Base-by-base conservation (phyloP, 768 basidiomycete genomes). In the Suillus subaureus region DNA sequence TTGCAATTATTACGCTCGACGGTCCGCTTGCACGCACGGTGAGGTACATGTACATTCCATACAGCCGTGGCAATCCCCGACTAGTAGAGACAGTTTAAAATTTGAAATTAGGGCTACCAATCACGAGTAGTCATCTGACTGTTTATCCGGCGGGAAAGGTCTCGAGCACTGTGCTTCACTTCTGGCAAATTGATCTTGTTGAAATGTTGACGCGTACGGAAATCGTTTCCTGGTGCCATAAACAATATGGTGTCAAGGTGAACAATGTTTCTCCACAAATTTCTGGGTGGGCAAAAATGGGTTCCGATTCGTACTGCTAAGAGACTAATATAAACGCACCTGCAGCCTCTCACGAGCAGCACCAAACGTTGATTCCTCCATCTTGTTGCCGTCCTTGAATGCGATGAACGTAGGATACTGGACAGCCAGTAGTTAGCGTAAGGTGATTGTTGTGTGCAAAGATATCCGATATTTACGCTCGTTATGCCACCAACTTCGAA, bases 401-500 rank as follows among this genome's bases (percentile, higher is more conserved):
- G 55, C 26, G 6, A 54, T 23, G 16, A 66, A 66, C 21, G 64
- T 55, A 23, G 64, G 64, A 21, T 63, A 54, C 64, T 66, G 49
- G 35, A 18, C 28, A 31, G 11, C 21, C 18, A 26, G n/a, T 39
- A 16, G 37, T 40, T 39, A 39, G 37, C 5, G 11, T 6, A 12
- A 18, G 26, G 4, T 37, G 33, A 39, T 57, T 3, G n/a, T 23
- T 26, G 35, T 26, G 23, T 28, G 9, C 23, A 39, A 4, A 37
- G 12, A 23, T 4, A 56, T n/a, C 23, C 35, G 5, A 47, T 43
- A 62, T 42, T 31, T 28, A 65, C 42, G 3, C 26, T 28, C 21
- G 42, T 62, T 65, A 40, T 62, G 47, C 64, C 57, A 23, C 82
- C 82, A 64, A 84, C 84, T 74, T 88, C 86, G 66, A 83, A 75